A percentile compares a stretch with the other conserved stretches of the same genome.
Conservation (phyloP, 306 rosid species). For the Alnus rubra region DNA sequence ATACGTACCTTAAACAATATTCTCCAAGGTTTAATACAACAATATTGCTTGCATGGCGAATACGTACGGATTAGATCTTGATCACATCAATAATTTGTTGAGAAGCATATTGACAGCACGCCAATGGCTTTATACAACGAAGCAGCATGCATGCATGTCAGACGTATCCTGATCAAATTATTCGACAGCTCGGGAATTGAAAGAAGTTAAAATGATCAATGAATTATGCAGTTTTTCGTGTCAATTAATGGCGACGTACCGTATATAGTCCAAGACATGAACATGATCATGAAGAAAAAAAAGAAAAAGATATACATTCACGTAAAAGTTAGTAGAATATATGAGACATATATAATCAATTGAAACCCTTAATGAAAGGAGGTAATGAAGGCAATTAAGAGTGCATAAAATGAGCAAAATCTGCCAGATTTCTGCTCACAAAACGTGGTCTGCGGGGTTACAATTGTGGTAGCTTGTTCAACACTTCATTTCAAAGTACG, state of each 20-base stretch:
- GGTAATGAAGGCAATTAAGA: background rate
- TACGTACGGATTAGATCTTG: too few relatives aligned
- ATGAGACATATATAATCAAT: background rate
- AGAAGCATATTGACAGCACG: too few relatives aligned
- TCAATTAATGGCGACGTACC: background rate
- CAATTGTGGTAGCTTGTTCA: background rate
- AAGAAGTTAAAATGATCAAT: background rate
- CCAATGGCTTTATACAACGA: too few relatives aligned
- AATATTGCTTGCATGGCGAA: too few relatives aligned
- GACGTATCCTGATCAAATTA: background rate
- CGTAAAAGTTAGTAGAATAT: background rate
- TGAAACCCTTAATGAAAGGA: background rate
- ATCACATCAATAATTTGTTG: too few relatives aligned
- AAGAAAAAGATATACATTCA: background rate
- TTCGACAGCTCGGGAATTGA: background rate
- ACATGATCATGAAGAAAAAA: background rate
- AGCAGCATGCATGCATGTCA: background rate
- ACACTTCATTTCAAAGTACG: background rate
- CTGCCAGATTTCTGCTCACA: background rate
- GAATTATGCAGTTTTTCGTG: background rate
- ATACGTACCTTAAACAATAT: too few relatives aligned
- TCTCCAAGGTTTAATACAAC: too few relatives aligned
- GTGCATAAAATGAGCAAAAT: background rate
- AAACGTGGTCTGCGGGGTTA: background rate
- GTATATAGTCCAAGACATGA: too few relatives aligned